phyloP scores from a whole-genome alignment of 768 basidiomycete genomes.

The Russula sp. region DNA sequence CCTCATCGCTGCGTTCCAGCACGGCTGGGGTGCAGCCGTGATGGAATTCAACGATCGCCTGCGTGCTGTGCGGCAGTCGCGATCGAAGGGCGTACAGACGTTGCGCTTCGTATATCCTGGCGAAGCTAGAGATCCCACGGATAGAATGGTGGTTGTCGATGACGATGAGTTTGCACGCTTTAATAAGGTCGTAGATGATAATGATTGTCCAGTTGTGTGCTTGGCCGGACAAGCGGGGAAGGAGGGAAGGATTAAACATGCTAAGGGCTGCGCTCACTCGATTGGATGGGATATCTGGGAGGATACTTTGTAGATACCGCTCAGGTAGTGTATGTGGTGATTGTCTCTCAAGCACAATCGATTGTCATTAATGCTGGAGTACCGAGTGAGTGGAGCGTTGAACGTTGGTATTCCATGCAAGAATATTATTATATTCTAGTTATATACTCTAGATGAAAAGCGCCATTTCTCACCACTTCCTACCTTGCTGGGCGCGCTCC shows the following conservation, averaged over 20 bases:
- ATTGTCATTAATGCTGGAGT: neutral
- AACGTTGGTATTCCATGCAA: neutral
- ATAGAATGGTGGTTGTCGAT: slow-evolving; percentile 27
- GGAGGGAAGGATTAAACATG: slow-evolving; percentile 26
- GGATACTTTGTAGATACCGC: slow-evolving; percentile 26
- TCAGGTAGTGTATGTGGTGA: neutral
- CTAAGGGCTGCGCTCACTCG: slow-evolving; percentile 34
- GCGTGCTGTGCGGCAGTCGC: slow-evolving; percentile 31
- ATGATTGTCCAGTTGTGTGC: slow-evolving; percentile 32
- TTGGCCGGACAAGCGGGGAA: slow-evolving; percentile 30
- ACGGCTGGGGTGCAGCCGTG: slow-evolving; percentile 58
- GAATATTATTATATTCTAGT: neutral
- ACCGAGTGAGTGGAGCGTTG: slow-evolving; percentile 1
- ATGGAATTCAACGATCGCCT: slow-evolving; percentile 42
- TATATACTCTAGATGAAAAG: neutral
- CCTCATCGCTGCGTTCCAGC: slow-evolving; percentile 46
- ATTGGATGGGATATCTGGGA: slow-evolving; percentile 29
- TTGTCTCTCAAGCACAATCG: neutral
- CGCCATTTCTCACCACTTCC: slow-evolving; percentile 8
- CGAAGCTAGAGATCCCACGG: slow-evolving; percentile 24
- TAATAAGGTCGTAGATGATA: slow-evolving; percentile 9
- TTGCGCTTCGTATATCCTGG: slow-evolving; percentile 33
- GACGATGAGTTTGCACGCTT: slow-evolving; percentile 25
- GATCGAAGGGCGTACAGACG: slow-evolving; percentile 38
- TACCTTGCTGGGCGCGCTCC: slow-evolving; percentile 12